Percentiles rank a stretch among this genome's conserved stretches.
Evolutionary conservation across 495 filamentous ascomycete genomes (phyloP).

Genomic region (Parachaetomium inaequale): DNA sequence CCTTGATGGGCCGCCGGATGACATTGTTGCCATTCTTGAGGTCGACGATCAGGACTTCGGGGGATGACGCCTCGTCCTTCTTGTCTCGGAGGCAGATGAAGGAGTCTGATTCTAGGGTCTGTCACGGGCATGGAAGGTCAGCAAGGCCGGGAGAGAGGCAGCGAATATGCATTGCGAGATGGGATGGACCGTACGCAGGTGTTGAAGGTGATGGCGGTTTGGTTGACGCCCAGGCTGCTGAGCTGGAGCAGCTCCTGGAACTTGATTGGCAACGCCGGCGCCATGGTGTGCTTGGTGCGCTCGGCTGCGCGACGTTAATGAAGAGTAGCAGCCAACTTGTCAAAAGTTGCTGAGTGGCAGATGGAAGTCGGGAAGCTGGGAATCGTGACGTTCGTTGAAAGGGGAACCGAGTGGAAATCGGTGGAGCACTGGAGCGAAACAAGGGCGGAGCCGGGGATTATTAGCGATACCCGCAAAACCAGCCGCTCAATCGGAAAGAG

Average conservation of each 20-base stretch:
- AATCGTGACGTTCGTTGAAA: conserved; percentile 21
- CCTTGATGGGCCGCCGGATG: conserved; percentile 92
- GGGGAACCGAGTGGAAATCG: conserved; percentile 24
- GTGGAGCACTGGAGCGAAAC: conserved; percentile 21
- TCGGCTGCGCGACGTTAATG: conserved; percentile 32
- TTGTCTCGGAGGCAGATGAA: conserved; percentile 95
- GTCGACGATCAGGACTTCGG: conserved; percentile 95
- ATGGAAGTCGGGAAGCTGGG: conserved; percentile 14
- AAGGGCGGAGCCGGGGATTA: conserved; percentile 12
- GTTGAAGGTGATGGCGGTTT: conserved; percentile 91
- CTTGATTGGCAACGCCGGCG: conserved; percentile 71
- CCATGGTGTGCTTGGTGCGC: conserved; percentile 42
- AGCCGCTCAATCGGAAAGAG: conserved; percentile 9
- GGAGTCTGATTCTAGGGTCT: conserved; percentile 97
- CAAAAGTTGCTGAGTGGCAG: conserved; percentile 27
- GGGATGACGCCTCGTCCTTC: conserved; percentile 69
- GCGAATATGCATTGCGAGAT: neutral
- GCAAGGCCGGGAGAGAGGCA: conserved; percentile 10
- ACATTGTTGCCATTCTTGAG: conserved; percentile 93
- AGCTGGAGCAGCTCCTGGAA: conserved; percentile 93
- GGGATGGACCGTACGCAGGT: conserved; percentile 70
- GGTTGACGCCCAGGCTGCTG: conserved; percentile 73
- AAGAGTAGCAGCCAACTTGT: conserved; percentile 35
- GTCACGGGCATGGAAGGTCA: conserved; percentile 23
- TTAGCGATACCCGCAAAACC: conserved; percentile 1